Percentiles rank a stretch among this genome's conserved stretches.
Conservation (phyloP, 257 asterid genomes). For the Solanum commersonii region DNA sequence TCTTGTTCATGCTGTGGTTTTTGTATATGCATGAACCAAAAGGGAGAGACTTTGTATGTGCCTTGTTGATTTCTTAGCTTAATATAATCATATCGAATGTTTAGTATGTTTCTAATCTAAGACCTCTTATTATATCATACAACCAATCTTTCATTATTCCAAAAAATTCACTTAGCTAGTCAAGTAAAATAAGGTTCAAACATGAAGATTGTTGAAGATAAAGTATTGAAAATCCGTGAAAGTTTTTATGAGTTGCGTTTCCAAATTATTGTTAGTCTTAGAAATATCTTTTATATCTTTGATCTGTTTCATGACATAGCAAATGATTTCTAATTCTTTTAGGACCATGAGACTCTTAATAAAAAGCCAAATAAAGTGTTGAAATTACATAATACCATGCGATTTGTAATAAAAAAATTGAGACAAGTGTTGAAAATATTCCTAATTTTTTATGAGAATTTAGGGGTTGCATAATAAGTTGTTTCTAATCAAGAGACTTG, state of each 20-base stretch:
- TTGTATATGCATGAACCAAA: slow-evolving; percentile 42
- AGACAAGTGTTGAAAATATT: too few relatives aligned
- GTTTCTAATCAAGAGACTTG: too few relatives aligned
- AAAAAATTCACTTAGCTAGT: neutral
- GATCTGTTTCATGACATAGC: too few relatives aligned
- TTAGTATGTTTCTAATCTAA: neutral
- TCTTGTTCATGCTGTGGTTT: slow-evolving; percentile 54
- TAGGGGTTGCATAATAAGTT: too few relatives aligned
- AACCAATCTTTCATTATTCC: neutral
- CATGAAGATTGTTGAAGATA: neutral
- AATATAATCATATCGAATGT: neutral
- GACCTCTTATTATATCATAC: neutral
- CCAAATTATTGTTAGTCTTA: too few relatives aligned
- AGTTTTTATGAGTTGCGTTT: too few relatives aligned
- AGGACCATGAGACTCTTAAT: too few relatives aligned
- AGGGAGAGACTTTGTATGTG: slow-evolving; percentile 8
- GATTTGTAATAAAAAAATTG: too few relatives aligned
- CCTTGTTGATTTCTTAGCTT: neutral
- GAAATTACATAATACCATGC: too few relatives aligned
- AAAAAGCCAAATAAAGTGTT: neutral
- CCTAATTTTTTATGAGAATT: too few relatives aligned
- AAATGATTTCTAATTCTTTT: too few relatives aligned
- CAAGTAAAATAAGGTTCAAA: neutral
- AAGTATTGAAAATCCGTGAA: too few relatives aligned
- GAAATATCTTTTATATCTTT: neutral